A percentile compares a stretch with the other conserved stretches of the same genome.
Conservation (phyloP, 2,329 filamentous ascomycete species). For the Chaetomiaceae sp. region DNA sequence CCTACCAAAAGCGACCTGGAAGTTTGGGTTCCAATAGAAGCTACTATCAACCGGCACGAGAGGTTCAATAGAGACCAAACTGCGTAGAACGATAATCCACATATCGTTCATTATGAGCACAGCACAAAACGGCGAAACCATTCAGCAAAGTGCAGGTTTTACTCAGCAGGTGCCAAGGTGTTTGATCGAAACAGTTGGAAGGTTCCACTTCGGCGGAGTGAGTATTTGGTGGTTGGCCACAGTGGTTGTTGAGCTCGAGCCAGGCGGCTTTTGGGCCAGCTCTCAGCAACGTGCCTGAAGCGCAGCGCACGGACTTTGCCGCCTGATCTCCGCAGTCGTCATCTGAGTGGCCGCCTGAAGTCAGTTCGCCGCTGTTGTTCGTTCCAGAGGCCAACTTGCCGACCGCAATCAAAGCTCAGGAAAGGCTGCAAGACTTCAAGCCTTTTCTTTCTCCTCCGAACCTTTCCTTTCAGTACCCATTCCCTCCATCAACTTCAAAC, state of each 20-base stretch:
- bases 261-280: too few relatives aligned
- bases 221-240: conserved; percentile 8
- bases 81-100: too few relatives aligned
- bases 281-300: conserved; percentile 15
- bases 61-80: too few relatives aligned
- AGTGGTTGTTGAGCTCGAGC: conserved; percentile 11
- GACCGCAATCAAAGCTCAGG: conserved; percentile 11
- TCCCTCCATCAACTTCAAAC: not conserved
- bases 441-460: conserved; percentile 1
- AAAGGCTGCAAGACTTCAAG: conserved; percentile 6
- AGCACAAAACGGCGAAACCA: not conserved
- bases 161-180: not conserved
- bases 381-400: conserved; percentile 16
- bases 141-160: not conserved
- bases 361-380: conserved; percentile 16
- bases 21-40: too few relatives aligned
- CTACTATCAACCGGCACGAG: too few relatives aligned
- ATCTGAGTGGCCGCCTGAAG: conserved; percentile 29
- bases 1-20: too few relatives aligned
- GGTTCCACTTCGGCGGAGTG: conserved; percentile 11
- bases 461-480: not conserved
- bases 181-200: conserved; percentile 22
- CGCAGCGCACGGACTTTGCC: conserved; percentile 25
- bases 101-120: not conserved
- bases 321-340: conserved; percentile 28